These are phyloP conservation scores for Chlamydomonas sphaeroides DNA, from an alignment of 139 green algal genomes.

Conservation along the genomic window DNA sequence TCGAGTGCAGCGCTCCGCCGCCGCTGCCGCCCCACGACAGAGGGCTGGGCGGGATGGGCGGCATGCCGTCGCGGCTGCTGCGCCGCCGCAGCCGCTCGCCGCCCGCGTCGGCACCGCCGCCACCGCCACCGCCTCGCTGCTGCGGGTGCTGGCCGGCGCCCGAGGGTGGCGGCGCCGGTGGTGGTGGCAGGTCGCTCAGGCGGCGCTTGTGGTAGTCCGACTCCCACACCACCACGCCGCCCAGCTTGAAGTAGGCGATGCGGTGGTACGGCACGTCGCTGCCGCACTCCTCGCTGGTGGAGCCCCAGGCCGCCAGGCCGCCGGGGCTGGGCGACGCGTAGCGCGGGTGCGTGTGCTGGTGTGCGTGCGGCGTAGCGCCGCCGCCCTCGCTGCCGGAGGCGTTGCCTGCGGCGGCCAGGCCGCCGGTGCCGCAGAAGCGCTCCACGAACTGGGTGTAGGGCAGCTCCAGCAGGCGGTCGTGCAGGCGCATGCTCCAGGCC, in stretches of 20 bases:
- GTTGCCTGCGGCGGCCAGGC: background rate
- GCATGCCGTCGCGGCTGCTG: constrained; percentile 38
- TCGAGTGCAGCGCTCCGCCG: too few species aligned
- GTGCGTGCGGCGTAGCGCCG: background rate
- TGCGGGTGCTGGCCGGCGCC: too few species aligned
- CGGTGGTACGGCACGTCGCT: constrained; percentile 60
- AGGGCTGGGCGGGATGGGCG: background rate
- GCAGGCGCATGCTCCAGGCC: constrained; percentile 62
- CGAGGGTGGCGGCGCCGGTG: background rate
- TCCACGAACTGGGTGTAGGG: constrained; percentile 40
- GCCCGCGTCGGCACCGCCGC: background rate
- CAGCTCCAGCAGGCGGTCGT: constrained; percentile 52
- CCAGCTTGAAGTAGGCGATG: constrained; percentile 56
- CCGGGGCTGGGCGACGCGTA: too few species aligned
- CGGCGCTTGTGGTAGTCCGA: constrained; percentile 41
- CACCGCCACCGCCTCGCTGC: too few species aligned
- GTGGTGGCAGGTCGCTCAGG: constrained; percentile 4
- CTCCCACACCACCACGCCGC: constrained; percentile 54
- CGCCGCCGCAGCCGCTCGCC: background rate
- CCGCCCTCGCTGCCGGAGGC: background rate
- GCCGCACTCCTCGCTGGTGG: constrained; percentile 15
- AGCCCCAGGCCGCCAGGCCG: background rate
- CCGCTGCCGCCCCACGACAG: background rate
- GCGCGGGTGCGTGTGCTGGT: background rate
- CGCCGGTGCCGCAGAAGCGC: constrained; percentile 25